phyloP scores from a whole-genome alignment of 169 alveolate genomes.

The Perkinsus chesapeaki region DNA sequence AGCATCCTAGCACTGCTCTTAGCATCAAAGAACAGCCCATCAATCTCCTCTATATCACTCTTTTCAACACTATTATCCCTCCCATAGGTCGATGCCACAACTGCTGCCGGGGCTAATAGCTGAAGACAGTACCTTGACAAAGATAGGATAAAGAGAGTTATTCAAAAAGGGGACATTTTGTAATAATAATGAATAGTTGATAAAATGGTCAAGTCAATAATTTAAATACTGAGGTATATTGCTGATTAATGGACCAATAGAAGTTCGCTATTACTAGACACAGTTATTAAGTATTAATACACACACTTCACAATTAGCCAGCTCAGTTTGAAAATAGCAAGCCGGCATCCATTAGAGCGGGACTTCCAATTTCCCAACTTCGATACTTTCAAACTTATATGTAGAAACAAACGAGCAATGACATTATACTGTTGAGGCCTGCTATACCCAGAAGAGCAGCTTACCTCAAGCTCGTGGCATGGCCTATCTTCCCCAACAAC shows the following conservation, averaged over 20 bases:
- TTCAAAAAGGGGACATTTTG: constrained; percentile 83
- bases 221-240: neutral
- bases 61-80: constrained; percentile 77
- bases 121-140: constrained; percentile 85
- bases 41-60: constrained; percentile 87
- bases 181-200: constrained; percentile 41
- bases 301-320: too few relatives aligned
- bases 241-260: neutral
- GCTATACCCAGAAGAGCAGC: constrained; percentile 18
- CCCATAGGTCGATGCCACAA: constrained; percentile 79
- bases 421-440: neutral
- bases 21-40: constrained; percentile 91
- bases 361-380: neutral
- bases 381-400: neutral
- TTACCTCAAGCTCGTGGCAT: constrained; percentile 52
- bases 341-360: neutral
- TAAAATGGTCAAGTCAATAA: constrained; percentile 3
- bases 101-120: constrained; percentile 93
- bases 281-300: too few relatives aligned
- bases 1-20: constrained; percentile 90
- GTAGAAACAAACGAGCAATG: neutral
- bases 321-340: neutral
- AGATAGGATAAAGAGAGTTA: constrained; percentile 91
- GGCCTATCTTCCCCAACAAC: constrained; percentile 60
- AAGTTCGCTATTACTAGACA: too few relatives aligned